Evolutionary conservation across 2,329 filamentous ascomycete genomes (phyloP).

Genomic region (Thelonectria discophora): DNA sequence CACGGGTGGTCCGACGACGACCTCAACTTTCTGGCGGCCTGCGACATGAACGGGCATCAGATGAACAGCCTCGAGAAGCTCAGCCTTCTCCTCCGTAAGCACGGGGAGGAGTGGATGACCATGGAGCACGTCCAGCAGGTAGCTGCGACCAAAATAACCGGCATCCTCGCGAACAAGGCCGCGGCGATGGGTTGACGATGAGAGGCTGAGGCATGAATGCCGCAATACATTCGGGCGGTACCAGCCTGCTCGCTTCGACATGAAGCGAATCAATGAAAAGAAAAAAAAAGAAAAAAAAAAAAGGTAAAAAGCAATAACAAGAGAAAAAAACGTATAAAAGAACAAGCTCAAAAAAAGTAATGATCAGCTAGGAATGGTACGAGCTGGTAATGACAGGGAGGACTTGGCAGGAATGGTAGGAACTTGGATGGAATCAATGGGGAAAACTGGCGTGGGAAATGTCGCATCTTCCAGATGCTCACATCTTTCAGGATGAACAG

Average conservation of each 20-base stretch:
- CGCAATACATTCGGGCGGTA: not conserved
- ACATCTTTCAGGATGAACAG: too few relatives aligned
- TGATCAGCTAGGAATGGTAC: too few relatives aligned
- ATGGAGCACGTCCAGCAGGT: conserved; percentile 17
- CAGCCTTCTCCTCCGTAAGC: conserved; percentile 15
- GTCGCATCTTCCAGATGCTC: too few relatives aligned
- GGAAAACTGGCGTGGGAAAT: too few relatives aligned
- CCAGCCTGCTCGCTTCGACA: too few relatives aligned
- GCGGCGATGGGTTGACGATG: conserved; percentile 4
- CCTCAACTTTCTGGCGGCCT: not conserved
- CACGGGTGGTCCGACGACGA: not conserved
- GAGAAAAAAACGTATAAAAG: not conserved
- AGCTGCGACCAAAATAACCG: not conserved
- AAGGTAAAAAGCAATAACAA: not conserved
- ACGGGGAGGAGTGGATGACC: not conserved
- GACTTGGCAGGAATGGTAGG: not conserved
- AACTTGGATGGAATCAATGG: too few relatives aligned
- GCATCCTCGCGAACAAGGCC: not conserved
- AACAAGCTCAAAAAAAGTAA: not conserved
- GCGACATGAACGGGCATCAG: conserved; percentile 29
- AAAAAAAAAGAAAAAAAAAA: not conserved
- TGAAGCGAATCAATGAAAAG: too few relatives aligned
- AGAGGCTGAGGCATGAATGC: not conserved
- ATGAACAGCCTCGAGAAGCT: conserved; percentile 31
- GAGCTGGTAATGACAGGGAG: too few relatives aligned